A percentile compares a stretch with the other conserved stretches of the same genome.
These are phyloP conservation scores for Lactarius pseudohatsudake DNA, from an alignment of 768 basidiomycete genomes.

Conservation along the genomic window DNA sequence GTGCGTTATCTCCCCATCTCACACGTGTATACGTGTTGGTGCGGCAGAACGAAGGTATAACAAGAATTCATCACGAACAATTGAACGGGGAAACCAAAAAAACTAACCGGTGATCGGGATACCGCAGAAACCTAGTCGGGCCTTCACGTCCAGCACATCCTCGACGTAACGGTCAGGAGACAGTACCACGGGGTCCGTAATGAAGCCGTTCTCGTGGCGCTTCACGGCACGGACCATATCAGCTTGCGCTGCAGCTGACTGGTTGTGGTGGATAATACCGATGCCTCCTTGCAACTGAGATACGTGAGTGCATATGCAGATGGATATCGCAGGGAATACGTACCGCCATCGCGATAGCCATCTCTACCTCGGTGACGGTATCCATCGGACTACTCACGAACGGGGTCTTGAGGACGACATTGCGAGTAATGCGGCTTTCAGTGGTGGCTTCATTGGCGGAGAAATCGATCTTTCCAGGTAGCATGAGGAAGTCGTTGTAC, in stretches of 20 bases:
- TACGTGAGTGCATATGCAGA: constrained; percentile 19
- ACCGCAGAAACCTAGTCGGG: constrained; percentile 88
- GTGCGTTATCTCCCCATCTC: constrained; percentile 61
- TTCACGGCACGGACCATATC: constrained; percentile 98
- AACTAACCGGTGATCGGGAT: constrained; percentile 96
- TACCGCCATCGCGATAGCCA: constrained; percentile 94
- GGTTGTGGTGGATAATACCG: constrained; percentile 98
- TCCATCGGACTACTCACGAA: constrained; percentile 99
- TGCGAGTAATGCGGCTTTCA: constrained; percentile 86
- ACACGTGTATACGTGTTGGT: constrained; percentile 66
- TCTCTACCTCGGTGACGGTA: constrained; percentile 94
- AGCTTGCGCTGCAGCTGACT: constrained; percentile 79
- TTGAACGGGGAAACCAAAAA: constrained; percentile 13
- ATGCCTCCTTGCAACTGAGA: constrained; percentile 86
- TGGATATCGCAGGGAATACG: constrained; percentile 24
- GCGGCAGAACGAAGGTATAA: constrained; percentile 92
- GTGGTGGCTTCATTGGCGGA: constrained; percentile 74
- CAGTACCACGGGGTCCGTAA: constrained; percentile 89
- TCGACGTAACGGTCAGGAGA: constrained; percentile 75
- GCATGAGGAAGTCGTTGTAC: constrained; percentile 94
- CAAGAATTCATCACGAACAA: constrained; percentile 44
- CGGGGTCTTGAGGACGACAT: constrained; percentile 89
- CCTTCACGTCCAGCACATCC: constrained; percentile 93
- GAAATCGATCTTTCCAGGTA: constrained; percentile 97
- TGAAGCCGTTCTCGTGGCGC: constrained; percentile 98